Percentiles rank a stretch among this genome's conserved stretches.
Evolutionary conservation across 2,329 filamentous ascomycete genomes (phyloP).

Genomic region (Didymella glomerata): DNA sequence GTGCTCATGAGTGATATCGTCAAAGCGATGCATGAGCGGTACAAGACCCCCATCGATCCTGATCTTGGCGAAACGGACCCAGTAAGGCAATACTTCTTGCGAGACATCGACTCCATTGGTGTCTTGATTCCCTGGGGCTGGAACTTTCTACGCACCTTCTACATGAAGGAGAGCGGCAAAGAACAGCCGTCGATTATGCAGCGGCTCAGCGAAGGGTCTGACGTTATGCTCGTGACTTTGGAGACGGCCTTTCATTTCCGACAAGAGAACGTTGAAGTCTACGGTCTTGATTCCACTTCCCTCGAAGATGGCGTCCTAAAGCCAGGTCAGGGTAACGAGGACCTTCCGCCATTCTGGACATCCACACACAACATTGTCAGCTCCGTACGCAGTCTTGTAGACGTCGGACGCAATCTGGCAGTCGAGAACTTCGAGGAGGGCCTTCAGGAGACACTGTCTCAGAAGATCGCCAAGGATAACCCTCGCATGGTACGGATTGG

Average conservation of each 20-base stretch:
- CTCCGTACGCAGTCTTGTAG: conserved; percentile 50
- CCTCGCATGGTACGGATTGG: conserved; percentile 64
- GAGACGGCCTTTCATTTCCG: conserved; percentile 75
- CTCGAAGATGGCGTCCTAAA: conserved; percentile 59
- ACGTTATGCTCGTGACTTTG: conserved; percentile 72
- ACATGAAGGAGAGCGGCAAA: conserved; percentile 70
- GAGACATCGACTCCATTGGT: conserved; percentile 70
- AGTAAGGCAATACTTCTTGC: conserved; percentile 85
- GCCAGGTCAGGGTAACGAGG: conserved; percentile 66
- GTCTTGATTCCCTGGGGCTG: conserved; percentile 78
- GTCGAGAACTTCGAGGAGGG: conserved; percentile 52
- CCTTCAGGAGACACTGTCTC: conserved; percentile 45
- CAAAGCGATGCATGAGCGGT: conserved; percentile 76
- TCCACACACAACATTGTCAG: conserved; percentile 64
- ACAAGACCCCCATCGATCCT: conserved; percentile 72
- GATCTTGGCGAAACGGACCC: conserved; percentile 76
- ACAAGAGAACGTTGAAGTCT: conserved; percentile 70
- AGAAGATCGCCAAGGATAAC: conserved; percentile 57
- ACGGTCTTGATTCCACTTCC: conserved; percentile 75
- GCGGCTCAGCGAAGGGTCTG: conserved; percentile 72
- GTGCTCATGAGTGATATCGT: conserved; percentile 79
- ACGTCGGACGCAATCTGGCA: conserved; percentile 53
- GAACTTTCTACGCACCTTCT: conserved; percentile 74
- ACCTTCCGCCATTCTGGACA: conserved; percentile 85
- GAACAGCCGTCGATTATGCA: conserved; percentile 61